Percentiles rank a stretch among this genome's conserved stretches.
Evolutionary conservation across 805 yeast genomes (phyloP).

Genomic region (Yarrowia osloensis): DNA sequence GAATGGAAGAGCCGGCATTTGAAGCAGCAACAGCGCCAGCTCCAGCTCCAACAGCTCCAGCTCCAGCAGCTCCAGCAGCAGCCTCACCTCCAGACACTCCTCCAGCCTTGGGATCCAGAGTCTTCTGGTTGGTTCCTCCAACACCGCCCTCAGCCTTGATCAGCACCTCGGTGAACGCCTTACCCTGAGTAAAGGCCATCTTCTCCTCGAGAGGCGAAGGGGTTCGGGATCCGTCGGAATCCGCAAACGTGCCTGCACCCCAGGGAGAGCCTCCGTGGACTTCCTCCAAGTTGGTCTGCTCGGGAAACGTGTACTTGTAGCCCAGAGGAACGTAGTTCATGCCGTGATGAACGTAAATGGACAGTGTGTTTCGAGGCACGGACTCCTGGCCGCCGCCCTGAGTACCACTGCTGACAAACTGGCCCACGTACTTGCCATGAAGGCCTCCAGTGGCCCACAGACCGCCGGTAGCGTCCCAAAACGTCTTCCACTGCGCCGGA

Average conservation of each 20-base stretch:
- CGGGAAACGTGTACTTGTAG: constrained; percentile 59
- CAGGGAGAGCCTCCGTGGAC: constrained; percentile 81
- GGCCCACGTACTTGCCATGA: constrained; percentile 71
- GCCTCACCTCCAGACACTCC: not conserved
- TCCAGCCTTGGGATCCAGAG: constrained; percentile 30
- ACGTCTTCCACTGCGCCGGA: constrained; percentile 77
- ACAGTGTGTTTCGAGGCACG: constrained; percentile 63
- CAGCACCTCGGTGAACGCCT: constrained; percentile 55
- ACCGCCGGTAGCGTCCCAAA: constrained; percentile 77
- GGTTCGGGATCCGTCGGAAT: constrained; percentile 71
- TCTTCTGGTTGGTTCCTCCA: constrained; percentile 23
- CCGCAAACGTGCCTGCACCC: constrained; percentile 85
- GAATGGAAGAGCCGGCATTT: not conserved
- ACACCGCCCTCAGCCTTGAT: constrained; percentile 28
- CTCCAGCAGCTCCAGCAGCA: not conserved
- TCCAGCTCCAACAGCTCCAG: constrained; percentile 1
- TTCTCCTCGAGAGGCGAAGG: constrained; percentile 65
- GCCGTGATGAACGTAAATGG: constrained; percentile 77
- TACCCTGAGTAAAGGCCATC: constrained; percentile 68
- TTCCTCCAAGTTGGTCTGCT: constrained; percentile 58
- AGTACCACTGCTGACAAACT: constrained; percentile 73
- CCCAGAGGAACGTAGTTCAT: constrained; percentile 80
- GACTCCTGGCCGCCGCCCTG: constrained; percentile 83
- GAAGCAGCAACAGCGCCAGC: not conserved
- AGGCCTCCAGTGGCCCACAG: constrained; percentile 76